Conservation (phyloP, 345 rosid species). For the Ailanthus altissimus region DNA sequence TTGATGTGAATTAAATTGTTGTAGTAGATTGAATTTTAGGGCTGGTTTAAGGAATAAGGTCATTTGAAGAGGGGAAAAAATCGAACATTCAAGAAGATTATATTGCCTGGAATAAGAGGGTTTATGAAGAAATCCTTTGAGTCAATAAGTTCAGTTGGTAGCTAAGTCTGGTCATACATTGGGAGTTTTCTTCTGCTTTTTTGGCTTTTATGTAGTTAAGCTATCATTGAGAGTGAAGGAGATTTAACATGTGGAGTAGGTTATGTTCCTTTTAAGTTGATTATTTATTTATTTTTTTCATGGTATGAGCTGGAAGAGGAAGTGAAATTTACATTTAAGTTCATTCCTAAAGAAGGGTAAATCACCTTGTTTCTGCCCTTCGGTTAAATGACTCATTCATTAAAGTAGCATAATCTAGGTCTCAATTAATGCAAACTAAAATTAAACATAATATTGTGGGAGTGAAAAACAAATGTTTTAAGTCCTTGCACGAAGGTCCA, state of each 20-base stretch:
- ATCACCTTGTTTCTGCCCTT: not conserved
- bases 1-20: not conserved
- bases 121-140: not conserved
- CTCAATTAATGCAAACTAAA: not conserved
- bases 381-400: not conserved
- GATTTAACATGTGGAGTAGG: not conserved
- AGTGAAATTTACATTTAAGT: not conserved
- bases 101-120: not conserved
- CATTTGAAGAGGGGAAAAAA: not conserved
- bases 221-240: not conserved
- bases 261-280: not conserved
- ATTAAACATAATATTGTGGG: not conserved
- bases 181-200: not conserved
- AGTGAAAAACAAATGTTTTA: not conserved
- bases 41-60: not conserved
- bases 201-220: not conserved
- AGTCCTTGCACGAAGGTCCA: not conserved
- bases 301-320: not conserved
- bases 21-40: not conserved
- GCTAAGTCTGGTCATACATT: not conserved
- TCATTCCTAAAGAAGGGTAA: not conserved
- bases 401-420: not conserved
- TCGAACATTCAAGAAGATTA: not conserved
- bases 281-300: not conserved
- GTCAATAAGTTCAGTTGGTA: not conserved